Base-by-base conservation (phyloP, 257 asterid species). In the Nicotiana undulata region DNA sequence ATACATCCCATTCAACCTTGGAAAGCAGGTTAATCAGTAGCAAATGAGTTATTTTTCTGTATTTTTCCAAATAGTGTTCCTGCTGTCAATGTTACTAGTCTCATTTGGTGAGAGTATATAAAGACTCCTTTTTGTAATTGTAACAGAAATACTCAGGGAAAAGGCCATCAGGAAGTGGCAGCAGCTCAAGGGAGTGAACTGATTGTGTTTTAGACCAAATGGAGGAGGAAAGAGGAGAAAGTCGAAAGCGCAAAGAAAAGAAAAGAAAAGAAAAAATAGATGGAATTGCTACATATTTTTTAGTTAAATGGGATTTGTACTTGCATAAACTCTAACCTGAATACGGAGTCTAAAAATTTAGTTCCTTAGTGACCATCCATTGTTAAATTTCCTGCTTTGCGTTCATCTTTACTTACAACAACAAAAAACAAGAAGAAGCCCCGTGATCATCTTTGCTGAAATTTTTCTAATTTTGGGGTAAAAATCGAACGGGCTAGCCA, bases 81-180 rank as follows among this genome's bases (percentile, higher is more conserved):
- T 51, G 56, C 56, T 51, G 56, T 51, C 56, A 51, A 13, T 51
- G 18, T 51, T 51, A 13, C 17, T 13, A 13, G 56, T 51, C 18
- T 51, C 17, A 51, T 13, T 51, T 51, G 17, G 17, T 51, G 56
- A 51, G 56, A 51, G 16, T 51, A 51, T 51, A 56, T 32, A 24
- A 59, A 2, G 4, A 51, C 63, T 13, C 63, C 66, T 8, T 82
- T 81, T 32, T 80, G 40, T n/a, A 65, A 81, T 81, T 59, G 11
- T 75, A 79, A 86, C 97, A 93, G 98, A 93, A 88, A 76, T 93
- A 93, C 88, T 79, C 84, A n/a, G 89, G 92, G 81, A 93, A 90
- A 82, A 90, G 31, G 75, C 90, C 91, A 60, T 83, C 91, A 79
- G 79, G 89, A 81, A 83, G 90, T 29, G 86, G 88, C 79, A 88